Evolutionary conservation across 495 filamentous ascomycete genomes (phyloP).

Genomic region (Cercophora scortea): DNA sequence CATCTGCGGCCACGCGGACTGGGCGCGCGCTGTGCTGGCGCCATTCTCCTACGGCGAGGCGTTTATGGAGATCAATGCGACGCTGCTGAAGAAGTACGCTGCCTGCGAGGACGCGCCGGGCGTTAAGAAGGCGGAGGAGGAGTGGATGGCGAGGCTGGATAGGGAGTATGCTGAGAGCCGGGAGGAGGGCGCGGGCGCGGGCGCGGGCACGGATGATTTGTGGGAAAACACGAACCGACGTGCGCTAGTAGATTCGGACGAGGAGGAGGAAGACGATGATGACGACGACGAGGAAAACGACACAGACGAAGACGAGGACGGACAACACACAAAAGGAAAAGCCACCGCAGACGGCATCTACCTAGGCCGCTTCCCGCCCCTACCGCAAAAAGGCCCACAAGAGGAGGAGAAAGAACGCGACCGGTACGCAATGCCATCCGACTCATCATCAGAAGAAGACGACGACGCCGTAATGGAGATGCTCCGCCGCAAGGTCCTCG

Average conservation of each 20-base stretch:
- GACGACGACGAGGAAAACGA: conserved; percentile 32
- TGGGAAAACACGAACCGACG: conserved; percentile 82
- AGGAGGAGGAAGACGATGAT: conserved; percentile 39
- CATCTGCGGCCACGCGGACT: conserved; percentile 86
- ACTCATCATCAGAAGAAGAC: conserved; percentile 42
- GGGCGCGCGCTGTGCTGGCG: conserved; percentile 74
- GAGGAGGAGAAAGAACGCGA: conserved; percentile 40
- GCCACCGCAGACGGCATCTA: conserved; percentile 45
- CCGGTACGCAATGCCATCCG: conserved; percentile 56
- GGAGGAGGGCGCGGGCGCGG: conserved; percentile 40
- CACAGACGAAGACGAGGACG: conserved; percentile 17
- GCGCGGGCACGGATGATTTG: conserved; percentile 46
- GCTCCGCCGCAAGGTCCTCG: conserved; percentile 72
- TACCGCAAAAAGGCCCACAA: conserved; percentile 8
- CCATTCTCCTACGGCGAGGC: conserved; percentile 82
- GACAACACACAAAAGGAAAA: no score
- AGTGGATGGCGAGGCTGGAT: conserved; percentile 85
- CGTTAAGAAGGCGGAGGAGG: conserved; percentile 77
- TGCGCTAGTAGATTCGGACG: conserved; percentile 44
- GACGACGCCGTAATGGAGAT: conserved; percentile 81
- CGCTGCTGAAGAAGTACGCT: conserved; percentile 75
- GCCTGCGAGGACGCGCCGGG: conserved; percentile 75
- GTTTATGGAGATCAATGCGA: conserved; percentile 81
- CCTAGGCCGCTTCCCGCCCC: conserved; percentile 43
- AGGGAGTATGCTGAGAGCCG: conserved; percentile 78